These are phyloP conservation scores for Trichothecium roseum DNA, from an alignment of 2,329 filamentous ascomycete genomes.

Conservation along the genomic window DNA sequence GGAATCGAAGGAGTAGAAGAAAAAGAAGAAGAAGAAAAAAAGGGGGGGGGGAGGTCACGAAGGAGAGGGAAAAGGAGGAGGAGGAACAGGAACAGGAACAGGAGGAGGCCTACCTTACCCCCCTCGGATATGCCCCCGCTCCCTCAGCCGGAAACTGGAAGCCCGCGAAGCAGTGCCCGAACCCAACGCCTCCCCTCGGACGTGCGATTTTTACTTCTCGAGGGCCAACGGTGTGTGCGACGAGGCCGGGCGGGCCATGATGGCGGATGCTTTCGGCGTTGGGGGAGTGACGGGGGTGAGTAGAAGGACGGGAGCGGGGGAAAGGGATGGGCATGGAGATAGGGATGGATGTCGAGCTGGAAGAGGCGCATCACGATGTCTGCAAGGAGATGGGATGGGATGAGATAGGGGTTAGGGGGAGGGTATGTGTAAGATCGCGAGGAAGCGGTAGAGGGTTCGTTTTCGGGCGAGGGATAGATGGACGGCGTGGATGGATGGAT, in stretches of 20 bases:
- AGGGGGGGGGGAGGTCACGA: slow-evolving; percentile 37
- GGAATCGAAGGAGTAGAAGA: slow-evolving; percentile 36
- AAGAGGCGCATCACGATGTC: slow-evolving; percentile 59
- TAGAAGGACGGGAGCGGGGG: no score
- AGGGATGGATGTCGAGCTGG: slow-evolving; percentile 66
- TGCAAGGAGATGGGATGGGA: no score
- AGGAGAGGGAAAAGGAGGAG: slow-evolving; percentile 37
- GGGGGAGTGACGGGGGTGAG: no score
- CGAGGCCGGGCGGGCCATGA: slow-evolving; percentile 31
- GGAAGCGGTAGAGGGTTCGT: slow-evolving; percentile 70
- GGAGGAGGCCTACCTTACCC: slow-evolving; percentile 46
- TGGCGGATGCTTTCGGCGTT: slow-evolving; percentile 55
- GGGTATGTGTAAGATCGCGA: slow-evolving; percentile 53
- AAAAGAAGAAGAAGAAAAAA: slow-evolving; percentile 37
- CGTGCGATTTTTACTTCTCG: slow-evolving; percentile 82
- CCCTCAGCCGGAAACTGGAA: slow-evolving; percentile 69
- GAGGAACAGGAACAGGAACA: slow-evolving; percentile 9
- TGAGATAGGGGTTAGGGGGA: slow-evolving; percentile 62
- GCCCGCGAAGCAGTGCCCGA: slow-evolving; percentile 65
- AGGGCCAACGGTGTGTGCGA: slow-evolving; percentile 62
- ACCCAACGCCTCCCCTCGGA: slow-evolving; percentile 59
- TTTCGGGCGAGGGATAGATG: no score
- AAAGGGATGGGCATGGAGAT: slow-evolving; percentile 56
- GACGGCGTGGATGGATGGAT: no score
- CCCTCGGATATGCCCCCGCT: slow-evolving; percentile 80